phyloP scores from a whole-genome alignment of 2,329 filamentous ascomycete species.

The Seiridium cupressi region DNA sequence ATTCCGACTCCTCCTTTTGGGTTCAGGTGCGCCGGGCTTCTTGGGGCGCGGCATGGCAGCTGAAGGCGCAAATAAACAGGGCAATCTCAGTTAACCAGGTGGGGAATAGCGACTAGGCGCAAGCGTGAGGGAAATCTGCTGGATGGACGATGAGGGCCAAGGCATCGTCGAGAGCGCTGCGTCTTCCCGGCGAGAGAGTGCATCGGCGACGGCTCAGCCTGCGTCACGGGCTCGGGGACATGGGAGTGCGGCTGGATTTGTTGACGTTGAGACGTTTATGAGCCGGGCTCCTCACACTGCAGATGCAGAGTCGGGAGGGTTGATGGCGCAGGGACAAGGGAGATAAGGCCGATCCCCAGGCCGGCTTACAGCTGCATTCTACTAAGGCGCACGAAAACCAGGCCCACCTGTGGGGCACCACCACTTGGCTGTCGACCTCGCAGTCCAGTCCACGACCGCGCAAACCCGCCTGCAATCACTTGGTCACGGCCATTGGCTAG shows the following conservation, averaged over 20 bases:
- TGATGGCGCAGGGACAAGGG: neutral
- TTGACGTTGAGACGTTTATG: neutral
- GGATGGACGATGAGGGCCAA: neutral
- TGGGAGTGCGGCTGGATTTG: neutral
- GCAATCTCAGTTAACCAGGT: neutral
- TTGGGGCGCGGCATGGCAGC: conserved; percentile 39
- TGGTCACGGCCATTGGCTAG: neutral
- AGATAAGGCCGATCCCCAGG: conserved; percentile 6
- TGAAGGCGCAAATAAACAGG: neutral
- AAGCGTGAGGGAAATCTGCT: conserved; percentile 3
- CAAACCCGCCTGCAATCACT: neutral
- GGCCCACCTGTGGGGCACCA: neutral
- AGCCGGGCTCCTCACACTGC: neutral
- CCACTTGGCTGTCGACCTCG: neutral
- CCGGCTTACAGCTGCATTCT: conserved; percentile 3
- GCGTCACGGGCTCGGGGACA: neutral
- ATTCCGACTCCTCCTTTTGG: conserved; percentile 43
- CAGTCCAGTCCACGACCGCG: neutral
- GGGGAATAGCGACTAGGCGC: neutral
- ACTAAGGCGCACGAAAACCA: neutral
- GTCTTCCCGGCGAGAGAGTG: neutral
- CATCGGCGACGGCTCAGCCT: neutral
- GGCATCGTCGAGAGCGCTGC: neutral
- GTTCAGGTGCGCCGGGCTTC: conserved; percentile 40
- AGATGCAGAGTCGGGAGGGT: neutral